A percentile compares a stretch with the other conserved stretches of the same genome.
Evolutionary conservation across 768 basidiomycete species (phyloP).

Genomic region (Pleurotus tuber-regium): DNA sequence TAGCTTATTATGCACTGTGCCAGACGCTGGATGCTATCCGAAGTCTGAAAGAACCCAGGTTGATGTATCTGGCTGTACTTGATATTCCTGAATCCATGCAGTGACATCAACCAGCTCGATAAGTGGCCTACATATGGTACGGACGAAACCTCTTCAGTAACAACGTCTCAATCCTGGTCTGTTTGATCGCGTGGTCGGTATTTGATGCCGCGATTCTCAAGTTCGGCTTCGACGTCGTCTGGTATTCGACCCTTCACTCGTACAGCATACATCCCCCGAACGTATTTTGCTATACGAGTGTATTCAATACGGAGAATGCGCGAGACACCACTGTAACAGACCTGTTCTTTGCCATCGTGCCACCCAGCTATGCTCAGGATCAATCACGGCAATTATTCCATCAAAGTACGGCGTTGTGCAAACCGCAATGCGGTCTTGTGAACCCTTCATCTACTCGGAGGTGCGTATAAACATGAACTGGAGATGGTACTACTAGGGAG

Average conservation of each 20-base stretch:
- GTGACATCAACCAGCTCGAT: too few relatives aligned
- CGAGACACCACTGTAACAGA: conserved; percentile 34
- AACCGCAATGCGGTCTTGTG: conserved; percentile 72
- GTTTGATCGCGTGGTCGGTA: conserved; percentile 85
- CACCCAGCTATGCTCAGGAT: conserved; percentile 91
- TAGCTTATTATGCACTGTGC: too few relatives aligned
- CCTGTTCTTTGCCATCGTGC: conserved; percentile 94
- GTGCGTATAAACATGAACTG: background rate
- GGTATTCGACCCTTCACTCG: conserved; percentile 84
- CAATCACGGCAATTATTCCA: conserved; percentile 84
- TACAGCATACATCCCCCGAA: conserved; percentile 90
- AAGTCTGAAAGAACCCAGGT: too few relatives aligned
- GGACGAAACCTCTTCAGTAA: background rate
- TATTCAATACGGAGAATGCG: conserved; percentile 4
- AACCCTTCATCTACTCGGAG: conserved; percentile 75
- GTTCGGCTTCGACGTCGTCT: conserved; percentile 80
- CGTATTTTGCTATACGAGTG: conserved; percentile 70
- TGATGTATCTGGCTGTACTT: too few relatives aligned
- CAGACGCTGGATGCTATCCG: too few relatives aligned
- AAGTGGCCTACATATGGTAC: too few relatives aligned
- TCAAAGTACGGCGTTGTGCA: conserved; percentile 95
- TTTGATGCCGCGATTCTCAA: conserved; percentile 73
- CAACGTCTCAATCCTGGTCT: conserved; percentile 54
- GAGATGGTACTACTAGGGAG: background rate
- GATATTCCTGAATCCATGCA: too few relatives aligned